These are phyloP conservation scores for Pachyrhizus erosus DNA, from an alignment of 306 rosid genomes.

Conservation along the genomic window DNA sequence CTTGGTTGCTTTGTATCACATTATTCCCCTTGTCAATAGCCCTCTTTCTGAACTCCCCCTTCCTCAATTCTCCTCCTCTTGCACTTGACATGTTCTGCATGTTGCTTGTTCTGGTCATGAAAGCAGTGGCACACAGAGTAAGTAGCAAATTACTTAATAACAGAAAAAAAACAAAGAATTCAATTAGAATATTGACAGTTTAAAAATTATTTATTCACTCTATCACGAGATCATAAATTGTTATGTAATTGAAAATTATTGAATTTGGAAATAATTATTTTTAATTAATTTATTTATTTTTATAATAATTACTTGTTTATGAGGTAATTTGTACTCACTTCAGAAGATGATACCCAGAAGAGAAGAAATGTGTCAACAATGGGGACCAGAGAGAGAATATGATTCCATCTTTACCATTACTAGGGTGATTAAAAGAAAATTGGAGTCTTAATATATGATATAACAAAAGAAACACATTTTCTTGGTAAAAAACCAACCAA, in stretches of 20 bases:
- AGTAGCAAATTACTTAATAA: background rate
- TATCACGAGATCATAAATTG: background rate
- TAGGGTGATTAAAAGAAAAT: background rate
- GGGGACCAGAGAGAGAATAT: background rate
- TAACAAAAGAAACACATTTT: background rate
- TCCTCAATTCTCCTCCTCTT: conserved; percentile 34
- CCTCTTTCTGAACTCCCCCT: conserved; percentile 24
- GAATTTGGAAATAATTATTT: too few species aligned
- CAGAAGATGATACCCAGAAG: background rate
- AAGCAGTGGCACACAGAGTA: background rate
- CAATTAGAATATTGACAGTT: too few species aligned
- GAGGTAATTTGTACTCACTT: background rate
- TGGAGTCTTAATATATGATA: too few species aligned
- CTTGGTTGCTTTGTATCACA: background rate
- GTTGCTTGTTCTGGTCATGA: conserved; percentile 29
- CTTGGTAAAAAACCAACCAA: background rate
- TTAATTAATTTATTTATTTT: too few species aligned
- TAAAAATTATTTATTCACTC: too few species aligned
- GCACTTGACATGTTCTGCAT: background rate
- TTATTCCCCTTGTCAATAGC: background rate
- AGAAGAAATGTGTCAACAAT: background rate
- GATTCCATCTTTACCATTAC: background rate
- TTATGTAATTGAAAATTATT: background rate
- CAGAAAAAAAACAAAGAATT: too few species aligned
- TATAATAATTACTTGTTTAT: too few species aligned